Percentiles rank a stretch among this genome's conserved stretches.
These are phyloP conservation scores for Taxawa tesnikishii DNA, from an alignment of 2,329 filamentous ascomycete genomes.

Conservation along the genomic window DNA sequence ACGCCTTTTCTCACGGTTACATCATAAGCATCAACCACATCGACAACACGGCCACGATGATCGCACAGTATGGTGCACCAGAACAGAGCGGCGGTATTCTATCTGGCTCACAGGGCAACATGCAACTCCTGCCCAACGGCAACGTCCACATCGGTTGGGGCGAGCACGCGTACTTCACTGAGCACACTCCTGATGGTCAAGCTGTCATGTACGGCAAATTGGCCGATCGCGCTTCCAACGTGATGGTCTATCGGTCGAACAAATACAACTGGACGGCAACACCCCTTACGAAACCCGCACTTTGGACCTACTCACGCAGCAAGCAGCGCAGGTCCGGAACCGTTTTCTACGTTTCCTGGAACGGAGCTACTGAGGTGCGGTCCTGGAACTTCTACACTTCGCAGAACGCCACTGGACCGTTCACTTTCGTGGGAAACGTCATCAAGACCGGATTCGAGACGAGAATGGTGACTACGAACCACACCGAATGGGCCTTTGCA, in stretches of 20 bases:
- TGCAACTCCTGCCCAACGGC: conserved; percentile 41
- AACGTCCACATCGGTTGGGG: conserved; percentile 48
- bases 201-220: conserved; percentile 42
- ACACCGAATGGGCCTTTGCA: conserved; percentile 18
- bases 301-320: conserved; percentile 24
- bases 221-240: conserved; percentile 22
- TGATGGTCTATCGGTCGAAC: conserved; percentile 43
- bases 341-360: conserved; percentile 42
- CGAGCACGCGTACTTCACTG: conserved; percentile 28
- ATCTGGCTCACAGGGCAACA: conserved; percentile 39
- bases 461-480: conserved; percentile 13
- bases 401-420: conserved; percentile 21
- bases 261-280: conserved; percentile 41
- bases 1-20: conserved; percentile 29
- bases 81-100: conserved; percentile 30
- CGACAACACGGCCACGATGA: conserved; percentile 29
- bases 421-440: conserved; percentile 24
- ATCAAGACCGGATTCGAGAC: conserved; percentile 33
- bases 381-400: conserved; percentile 39
- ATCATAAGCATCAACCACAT: conserved; percentile 33
- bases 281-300: conserved; percentile 27
- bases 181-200: conserved; percentile 33
- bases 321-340: conserved; percentile 17
- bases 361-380: conserved; percentile 35
- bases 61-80: conserved; percentile 37